phyloP scores from a whole-genome alignment of 2,329 filamentous ascomycete species.

The Scedosporium boydii region DNA sequence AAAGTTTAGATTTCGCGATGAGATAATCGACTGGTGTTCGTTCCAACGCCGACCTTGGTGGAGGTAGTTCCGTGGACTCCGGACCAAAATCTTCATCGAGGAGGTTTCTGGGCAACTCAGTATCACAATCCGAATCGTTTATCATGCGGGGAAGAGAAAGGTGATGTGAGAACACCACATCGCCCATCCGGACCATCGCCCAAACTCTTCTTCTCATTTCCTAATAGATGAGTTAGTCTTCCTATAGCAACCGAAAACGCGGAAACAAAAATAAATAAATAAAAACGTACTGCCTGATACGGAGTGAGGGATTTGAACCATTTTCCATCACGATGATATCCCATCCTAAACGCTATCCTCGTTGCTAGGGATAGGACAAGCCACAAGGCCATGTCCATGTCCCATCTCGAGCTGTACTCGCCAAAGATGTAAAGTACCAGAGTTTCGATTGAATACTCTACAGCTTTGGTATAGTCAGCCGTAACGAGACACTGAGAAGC shows the following conservation, averaged over 20 bases:
- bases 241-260: too few relatives aligned
- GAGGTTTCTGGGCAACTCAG: slow-evolving; percentile 64
- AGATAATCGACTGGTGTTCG: slow-evolving; percentile 71
- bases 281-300: slow-evolving; percentile 53
- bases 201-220: slow-evolving; percentile 64
- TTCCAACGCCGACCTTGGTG: slow-evolving; percentile 57
- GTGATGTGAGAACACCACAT: slow-evolving; percentile 71
- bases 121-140: slow-evolving; percentile 64
- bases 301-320: slow-evolving; percentile 64
- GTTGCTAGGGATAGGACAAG: slow-evolving; percentile 46
- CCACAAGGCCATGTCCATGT: slow-evolving; percentile 61
- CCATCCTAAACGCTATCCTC: slow-evolving; percentile 56
- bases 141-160: slow-evolving; percentile 60
- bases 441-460: slow-evolving; percentile 68
- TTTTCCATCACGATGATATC: slow-evolving; percentile 68
- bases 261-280: too few relatives aligned
- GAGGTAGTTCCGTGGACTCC: slow-evolving; percentile 56
- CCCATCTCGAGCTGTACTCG: slow-evolving; percentile 63
- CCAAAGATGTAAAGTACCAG: slow-evolving; percentile 67
- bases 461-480: slow-evolving; percentile 68
- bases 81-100: slow-evolving; percentile 74
- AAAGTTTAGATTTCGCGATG: slow-evolving; percentile 62
- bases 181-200: slow-evolving; percentile 63
- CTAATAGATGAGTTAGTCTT: slow-evolving; percentile 17
- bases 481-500: slow-evolving; percentile 71